Conservation (phyloP, 345 rosid genomes). For the Conringia planisiliqua region DNA sequence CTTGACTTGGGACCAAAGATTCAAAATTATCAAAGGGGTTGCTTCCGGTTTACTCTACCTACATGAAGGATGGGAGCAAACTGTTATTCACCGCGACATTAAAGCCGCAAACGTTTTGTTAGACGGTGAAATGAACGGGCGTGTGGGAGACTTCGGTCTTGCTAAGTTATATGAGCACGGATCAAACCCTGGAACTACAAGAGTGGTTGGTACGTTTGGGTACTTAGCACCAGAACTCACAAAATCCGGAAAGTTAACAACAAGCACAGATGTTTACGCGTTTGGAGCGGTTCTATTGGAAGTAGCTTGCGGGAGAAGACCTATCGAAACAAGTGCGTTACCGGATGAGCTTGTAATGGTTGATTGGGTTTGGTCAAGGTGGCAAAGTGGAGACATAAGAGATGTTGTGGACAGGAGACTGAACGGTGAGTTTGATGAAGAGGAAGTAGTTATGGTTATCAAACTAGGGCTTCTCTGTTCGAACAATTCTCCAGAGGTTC, state of each 20-base stretch:
- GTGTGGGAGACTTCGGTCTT: constrained; percentile 85
- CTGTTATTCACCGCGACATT: constrained; percentile 86
- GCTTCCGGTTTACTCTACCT: constrained; percentile 82
- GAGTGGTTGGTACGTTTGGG: constrained; percentile 93
- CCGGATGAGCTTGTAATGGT: constrained; percentile 89
- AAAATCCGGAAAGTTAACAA: constrained; percentile 70
- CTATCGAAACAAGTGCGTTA: constrained; percentile 66
- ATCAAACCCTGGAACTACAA: constrained; percentile 62
- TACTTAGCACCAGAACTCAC: constrained; percentile 95
- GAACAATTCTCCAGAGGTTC: constrained; percentile 45
- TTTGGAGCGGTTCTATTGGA: constrained; percentile 86
- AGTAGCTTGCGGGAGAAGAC: constrained; percentile 83
- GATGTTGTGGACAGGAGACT: constrained; percentile 68
- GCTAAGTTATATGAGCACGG: constrained; percentile 86
- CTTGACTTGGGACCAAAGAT: constrained; percentile 80
- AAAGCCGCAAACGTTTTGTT: constrained; percentile 84
- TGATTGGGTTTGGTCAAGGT: constrained; percentile 88
- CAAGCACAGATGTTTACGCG: constrained; percentile 80
- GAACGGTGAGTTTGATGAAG: constrained; percentile 56
- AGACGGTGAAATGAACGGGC: constrained; percentile 72
- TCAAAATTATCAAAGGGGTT: constrained; percentile 69
- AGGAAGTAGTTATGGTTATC: constrained; percentile 53
- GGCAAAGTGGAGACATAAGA: constrained; percentile 59
- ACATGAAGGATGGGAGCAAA: constrained; percentile 94
- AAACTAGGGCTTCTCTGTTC: constrained; percentile 84